Evolutionary conservation across 805 yeast species (phyloP), one percentile per base, ranked within the genome.

Genomic region (Candida sithepensis): DNA sequence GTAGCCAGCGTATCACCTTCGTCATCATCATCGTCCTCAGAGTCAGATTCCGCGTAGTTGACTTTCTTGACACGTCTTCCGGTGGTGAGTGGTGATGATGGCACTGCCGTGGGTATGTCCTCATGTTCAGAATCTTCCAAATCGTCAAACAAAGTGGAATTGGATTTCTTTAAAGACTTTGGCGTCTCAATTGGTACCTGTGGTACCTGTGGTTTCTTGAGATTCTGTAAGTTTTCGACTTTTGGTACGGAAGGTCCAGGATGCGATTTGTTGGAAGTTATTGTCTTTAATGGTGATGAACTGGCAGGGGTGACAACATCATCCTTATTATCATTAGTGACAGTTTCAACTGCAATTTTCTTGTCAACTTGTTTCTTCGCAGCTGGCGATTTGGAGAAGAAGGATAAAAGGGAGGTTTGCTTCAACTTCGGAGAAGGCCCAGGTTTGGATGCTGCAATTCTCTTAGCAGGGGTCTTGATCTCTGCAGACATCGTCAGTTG

Each of bases 321-420:
- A 12, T 36, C 16, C 16, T 47, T 40, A 13, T 36, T 18, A 9
- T 10, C 16, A 4, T 41, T 22, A 2, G 40, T 21, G 10, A 32
- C 30, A 0, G 19, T 39, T 20, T 43, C 34, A 4, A 19, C 19
- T 10, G 19, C 18, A 13, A 40, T 10, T 16, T 14, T 7, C 18
- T 34, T 34, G n/a, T 19, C 5, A 12, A 7, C 14, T 19, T 49
- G 39, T 23, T 36, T 44, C 13, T 41, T 39, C 30, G 47, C 44
- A 30, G 44, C 24, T 22, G 50, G 53, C 13, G 44, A 39, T 42
- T 39, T 39, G 18, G 54, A 21, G 41, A 66, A 66, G 43, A 66
- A 66, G 2, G 70, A 63, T 47, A 66, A 51, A 43, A 66, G 50
- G 5, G 65, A 60, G 6, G 65, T 37, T 49, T 66, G 48, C 42